A percentile compares a stretch with the other conserved stretches of the same genome.
These are phyloP conservation scores for Diplocarpon mali DNA, from an alignment of 2,329 filamentous ascomycete genomes.

Conservation along the genomic window DNA sequence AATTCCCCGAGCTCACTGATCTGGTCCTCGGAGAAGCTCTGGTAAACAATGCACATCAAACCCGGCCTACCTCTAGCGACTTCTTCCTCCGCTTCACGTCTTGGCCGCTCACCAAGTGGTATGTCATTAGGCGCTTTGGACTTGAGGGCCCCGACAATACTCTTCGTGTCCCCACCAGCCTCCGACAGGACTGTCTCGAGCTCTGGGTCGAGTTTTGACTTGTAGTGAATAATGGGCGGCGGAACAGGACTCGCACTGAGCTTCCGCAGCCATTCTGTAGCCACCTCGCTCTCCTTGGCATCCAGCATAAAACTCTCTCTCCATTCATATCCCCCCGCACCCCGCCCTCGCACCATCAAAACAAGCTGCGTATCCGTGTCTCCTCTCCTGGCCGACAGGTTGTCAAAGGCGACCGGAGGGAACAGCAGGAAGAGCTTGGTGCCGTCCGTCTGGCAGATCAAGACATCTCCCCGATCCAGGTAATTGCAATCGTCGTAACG, in stretches of 20 bases:
- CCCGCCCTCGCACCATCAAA: constrained; percentile 70
- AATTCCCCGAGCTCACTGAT: constrained; percentile 6
- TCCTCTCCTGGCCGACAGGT: constrained; percentile 71
- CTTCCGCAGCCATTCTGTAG: constrained; percentile 79
- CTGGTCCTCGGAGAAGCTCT: constrained; percentile 1
- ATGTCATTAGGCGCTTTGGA: constrained; percentile 11
- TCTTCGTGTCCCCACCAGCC: constrained; percentile 12
- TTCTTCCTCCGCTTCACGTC: constrained; percentile 14
- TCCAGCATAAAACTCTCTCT: constrained; percentile 71
- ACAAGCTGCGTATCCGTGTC: constrained; percentile 61
- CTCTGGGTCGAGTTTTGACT: constrained; percentile 21
- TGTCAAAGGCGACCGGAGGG: constrained; percentile 64
- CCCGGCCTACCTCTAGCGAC: neutral
- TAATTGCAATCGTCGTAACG: constrained; percentile 65
- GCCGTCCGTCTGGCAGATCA: constrained; percentile 81
- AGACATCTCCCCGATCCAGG: constrained; percentile 66
- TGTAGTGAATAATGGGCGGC: constrained; percentile 28
- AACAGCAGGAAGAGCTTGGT: constrained; percentile 74
- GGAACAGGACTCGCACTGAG: constrained; percentile 57
- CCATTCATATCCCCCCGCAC: constrained; percentile 56
- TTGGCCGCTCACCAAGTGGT: constrained; percentile 24
- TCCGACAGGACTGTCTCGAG: constrained; percentile 9
- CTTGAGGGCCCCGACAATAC: constrained; percentile 5
- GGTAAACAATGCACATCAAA: constrained; percentile 3
- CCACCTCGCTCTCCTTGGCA: constrained; percentile 47